These are phyloP conservation scores for Cyclotella cryptica DNA, from an alignment of 108 stramenopile genomes.

Conservation along the genomic window DNA sequence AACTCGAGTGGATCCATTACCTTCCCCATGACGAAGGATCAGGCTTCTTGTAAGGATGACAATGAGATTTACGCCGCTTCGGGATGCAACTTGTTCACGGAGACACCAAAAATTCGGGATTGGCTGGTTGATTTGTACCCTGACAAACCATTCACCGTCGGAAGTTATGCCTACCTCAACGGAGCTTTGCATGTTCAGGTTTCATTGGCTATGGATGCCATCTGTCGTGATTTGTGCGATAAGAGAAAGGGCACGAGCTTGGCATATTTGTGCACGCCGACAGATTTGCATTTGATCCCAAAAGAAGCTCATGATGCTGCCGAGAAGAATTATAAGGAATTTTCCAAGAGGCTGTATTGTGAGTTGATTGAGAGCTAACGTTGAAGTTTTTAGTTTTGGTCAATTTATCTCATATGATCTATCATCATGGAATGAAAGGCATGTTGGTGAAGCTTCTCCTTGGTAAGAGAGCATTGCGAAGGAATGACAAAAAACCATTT, in stretches of 20 bases:
- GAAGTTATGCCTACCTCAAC: constrained; percentile 96
- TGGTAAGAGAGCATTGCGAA: constrained; percentile 73
- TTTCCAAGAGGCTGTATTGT: constrained; percentile 70
- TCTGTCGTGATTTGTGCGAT: constrained; percentile 83
- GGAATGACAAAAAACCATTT: constrained; percentile 79
- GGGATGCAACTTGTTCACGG: constrained; percentile 94
- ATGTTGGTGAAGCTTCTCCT: constrained; percentile 72
- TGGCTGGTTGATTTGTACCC: constrained; percentile 91
- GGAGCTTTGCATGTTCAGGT: constrained; percentile 97
- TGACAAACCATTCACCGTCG: constrained; percentile 87
- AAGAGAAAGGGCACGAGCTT: constrained; percentile 84
- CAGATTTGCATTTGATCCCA: constrained; percentile 94
- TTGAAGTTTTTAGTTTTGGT: background rate
- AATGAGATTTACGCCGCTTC: constrained; percentile 78
- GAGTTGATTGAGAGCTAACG: background rate
- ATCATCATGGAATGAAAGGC: background rate
- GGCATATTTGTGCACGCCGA: constrained; percentile 98
- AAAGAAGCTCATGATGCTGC: constrained; percentile 91
- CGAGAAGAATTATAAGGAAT: constrained; percentile 69
- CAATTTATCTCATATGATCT: background rate
- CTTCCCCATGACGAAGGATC: constrained; percentile 89
- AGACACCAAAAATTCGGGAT: constrained; percentile 94
- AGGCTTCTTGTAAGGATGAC: constrained; percentile 57
- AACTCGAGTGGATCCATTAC: constrained; percentile 91
- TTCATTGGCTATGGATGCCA: constrained; percentile 96